Base-by-base conservation (phyloP, 2,329 filamentous ascomycete species). In the Aspergillus puulaauensis region DNA sequence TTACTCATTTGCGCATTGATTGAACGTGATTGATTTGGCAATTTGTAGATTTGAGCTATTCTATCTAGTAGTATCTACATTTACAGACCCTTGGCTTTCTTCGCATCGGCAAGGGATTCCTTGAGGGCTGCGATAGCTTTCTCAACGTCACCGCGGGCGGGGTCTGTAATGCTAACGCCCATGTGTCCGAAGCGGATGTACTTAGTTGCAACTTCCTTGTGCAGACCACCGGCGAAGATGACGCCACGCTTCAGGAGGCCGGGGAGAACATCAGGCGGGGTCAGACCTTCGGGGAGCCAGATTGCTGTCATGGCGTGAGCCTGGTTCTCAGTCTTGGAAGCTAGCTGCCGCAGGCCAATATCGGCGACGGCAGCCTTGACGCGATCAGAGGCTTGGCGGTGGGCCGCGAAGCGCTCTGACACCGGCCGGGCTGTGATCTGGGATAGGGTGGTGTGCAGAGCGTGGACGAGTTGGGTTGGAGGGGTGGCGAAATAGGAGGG, bases 291-390 rank as follows among this genome's bases (percentile, higher is more conserved):
- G 2, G 95, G 95, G 55, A 99, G 83, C 77, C 95, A 97, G 66
- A 99, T 95, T 58, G 95, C 93, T 3, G 95, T 99, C 95, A 99
- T 99, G 68, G 90, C 92, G 75, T 96, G 93, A 43, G 95, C 92
- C 79, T 98, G 93, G 76, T 96, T 90, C 68, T 93, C 91, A 0
- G 90, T 89, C 74, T 93, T 90, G 37, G 84, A 77, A 21, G 95
- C 93, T 39, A 99, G 83, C 73, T 97, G 90, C 79, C 91, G 90
- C 59, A 99, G 82, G 4, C 95, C 95, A 37, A 98, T 81, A 52
- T 90, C 88, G 5, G 85, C 78, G 52, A 97, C 82, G 17, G 90
- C 86, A 72, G 90, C 86, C 85, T 99, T 98, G 73, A 98, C 86
- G 74, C 86, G 89, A 75, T 95, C 86, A 1, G 91, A 96, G 7